These are phyloP conservation scores for Tagetes erecta DNA, from an alignment of 129 eudicot species.

Conservation along the genomic window DNA sequence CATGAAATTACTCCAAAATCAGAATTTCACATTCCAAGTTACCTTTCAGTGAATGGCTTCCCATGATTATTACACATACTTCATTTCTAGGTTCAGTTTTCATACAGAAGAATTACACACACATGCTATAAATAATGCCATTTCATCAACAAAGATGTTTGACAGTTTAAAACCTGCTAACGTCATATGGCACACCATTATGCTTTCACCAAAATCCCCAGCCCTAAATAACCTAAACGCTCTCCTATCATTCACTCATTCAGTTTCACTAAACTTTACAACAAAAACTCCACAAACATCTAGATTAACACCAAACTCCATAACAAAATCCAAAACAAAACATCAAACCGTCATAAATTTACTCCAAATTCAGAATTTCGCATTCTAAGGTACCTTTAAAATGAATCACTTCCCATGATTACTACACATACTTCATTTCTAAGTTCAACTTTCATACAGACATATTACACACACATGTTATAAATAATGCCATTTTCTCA, in stretches of 20 bases:
- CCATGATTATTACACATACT: background rate
- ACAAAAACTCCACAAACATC: background rate
- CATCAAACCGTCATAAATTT: background rate
- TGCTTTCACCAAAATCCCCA: no score
- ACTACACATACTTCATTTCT: background rate
- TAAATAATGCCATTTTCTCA: background rate
- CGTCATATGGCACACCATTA: background rate
- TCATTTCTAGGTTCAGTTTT: background rate
- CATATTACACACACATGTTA: conserved; percentile 1
- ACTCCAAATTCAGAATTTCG: background rate
- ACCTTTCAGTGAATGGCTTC: background rate
- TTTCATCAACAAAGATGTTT: background rate
- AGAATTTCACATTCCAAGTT: background rate
- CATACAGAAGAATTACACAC: background rate
- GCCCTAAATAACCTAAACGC: background rate
- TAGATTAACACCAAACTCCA: background rate
- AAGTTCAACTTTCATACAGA: background rate
- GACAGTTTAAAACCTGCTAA: conserved; percentile 4
- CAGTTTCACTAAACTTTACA: background rate
- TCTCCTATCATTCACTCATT: no score
- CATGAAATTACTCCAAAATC: no score
- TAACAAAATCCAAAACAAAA: background rate
- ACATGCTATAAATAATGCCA: background rate
- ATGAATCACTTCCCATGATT: background rate
- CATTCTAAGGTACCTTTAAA: background rate